Percentiles rank a stretch among this genome's conserved stretches.
Conservation (phyloP, 169 alveolate genomes). For the Blepharisma undulans region DNA sequence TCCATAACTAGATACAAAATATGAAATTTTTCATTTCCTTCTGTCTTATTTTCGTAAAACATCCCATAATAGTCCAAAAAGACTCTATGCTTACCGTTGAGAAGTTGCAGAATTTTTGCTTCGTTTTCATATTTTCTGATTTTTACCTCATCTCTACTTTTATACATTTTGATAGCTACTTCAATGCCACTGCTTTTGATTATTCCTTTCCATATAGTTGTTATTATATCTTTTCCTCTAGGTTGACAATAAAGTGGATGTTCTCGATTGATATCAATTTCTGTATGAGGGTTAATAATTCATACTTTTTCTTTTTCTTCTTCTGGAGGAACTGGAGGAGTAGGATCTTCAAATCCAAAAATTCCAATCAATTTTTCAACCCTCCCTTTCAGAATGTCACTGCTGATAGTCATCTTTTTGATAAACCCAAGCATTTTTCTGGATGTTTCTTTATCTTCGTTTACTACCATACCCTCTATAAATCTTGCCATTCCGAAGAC, state of each 20-base stretch:
- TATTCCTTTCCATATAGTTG: constrained; percentile 10
- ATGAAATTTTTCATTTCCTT: background rate
- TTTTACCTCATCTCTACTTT: background rate
- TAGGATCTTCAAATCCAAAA: background rate
- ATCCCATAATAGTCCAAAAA: background rate
- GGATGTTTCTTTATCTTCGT: background rate
- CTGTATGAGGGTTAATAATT: background rate
- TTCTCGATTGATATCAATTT: background rate
- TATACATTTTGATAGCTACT: background rate
- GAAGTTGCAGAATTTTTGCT: background rate
- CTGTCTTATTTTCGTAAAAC: background rate
- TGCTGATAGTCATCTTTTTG: background rate
- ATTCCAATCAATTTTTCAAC: background rate
- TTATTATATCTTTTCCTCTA: background rate
- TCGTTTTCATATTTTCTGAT: background rate
- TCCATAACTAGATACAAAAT: background rate
- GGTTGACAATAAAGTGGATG: background rate
- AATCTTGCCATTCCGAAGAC: background rate
- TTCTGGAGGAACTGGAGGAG: background rate
- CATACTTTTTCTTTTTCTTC: background rate
- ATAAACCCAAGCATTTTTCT: background rate
- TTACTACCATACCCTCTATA: background rate
- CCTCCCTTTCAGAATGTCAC: background rate
- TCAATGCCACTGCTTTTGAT: background rate
- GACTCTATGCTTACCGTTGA: background rate